Percentiles rank a stretch among this genome's conserved stretches.
Evolutionary conservation across 23 red algal genomes (phyloP).

Genomic region (Gracilaria caudata): DNA sequence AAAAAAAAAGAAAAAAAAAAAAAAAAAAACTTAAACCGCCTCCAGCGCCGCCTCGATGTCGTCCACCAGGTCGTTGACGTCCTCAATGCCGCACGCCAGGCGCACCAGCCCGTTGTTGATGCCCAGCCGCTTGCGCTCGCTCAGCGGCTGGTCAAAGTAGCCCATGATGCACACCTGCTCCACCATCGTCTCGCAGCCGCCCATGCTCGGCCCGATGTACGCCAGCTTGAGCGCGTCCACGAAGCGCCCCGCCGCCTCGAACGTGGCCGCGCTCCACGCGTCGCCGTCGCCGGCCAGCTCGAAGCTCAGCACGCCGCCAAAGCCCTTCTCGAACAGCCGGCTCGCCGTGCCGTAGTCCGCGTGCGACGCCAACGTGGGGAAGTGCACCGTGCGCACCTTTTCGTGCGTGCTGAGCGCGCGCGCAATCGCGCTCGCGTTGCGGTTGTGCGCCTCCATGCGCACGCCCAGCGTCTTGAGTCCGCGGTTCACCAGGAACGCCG

Average conservation of each 20-base stretch:
- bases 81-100: slow-evolving; percentile 94
- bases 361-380: slow-evolving; percentile 76
- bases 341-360: slow-evolving; percentile 74
- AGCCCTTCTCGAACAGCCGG: slow-evolving; percentile 61
- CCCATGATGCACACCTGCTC: slow-evolving; percentile 99
- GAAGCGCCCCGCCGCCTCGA: slow-evolving; percentile 81
- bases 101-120: slow-evolving; percentile 95
- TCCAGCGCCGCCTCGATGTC: slow-evolving; percentile 82
- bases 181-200: slow-evolving; percentile 92
- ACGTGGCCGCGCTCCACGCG: slow-evolving; percentile 74
- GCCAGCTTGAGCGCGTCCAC: slow-evolving; percentile 91
- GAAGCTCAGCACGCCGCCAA: slow-evolving; percentile 98
- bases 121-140: slow-evolving; percentile 79
- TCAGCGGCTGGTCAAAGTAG: slow-evolving; percentile 96
- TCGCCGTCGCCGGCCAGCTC: slow-evolving; percentile 81
- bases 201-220: slow-evolving; percentile 95
- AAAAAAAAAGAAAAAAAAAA: too few species aligned
- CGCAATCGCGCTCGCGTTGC: slow-evolving; percentile 79
- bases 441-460: slow-evolving; percentile 95
- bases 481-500: slow-evolving; percentile 85
- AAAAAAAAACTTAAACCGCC: background rate
- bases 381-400: slow-evolving; percentile 85
- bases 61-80: slow-evolving; percentile 81
- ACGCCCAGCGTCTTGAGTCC: slow-evolving; percentile 94
- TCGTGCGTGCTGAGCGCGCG: slow-evolving; percentile 67